Percentiles rank a stretch among this genome's conserved stretches.
phyloP scores from a whole-genome alignment of 495 filamentous ascomycete genomes.

The Aspergillus diversus region DNA sequence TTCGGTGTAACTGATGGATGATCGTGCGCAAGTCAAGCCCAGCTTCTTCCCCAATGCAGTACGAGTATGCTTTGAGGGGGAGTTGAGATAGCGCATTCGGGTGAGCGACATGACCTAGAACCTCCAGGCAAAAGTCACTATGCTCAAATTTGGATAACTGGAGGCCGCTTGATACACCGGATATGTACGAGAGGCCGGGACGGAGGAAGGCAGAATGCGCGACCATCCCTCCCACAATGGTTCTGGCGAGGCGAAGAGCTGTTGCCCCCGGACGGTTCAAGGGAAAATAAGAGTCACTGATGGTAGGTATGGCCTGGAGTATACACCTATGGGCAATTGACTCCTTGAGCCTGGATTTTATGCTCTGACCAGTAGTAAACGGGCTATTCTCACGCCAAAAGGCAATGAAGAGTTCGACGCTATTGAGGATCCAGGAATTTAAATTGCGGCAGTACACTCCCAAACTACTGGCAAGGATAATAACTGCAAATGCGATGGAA shows the following conservation, averaged over 20 bases:
- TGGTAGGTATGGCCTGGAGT: not conserved
- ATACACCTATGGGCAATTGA: not conserved
- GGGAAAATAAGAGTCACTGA: conserved; percentile 17
- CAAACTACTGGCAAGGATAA: conserved; percentile 7
- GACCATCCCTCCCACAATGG: not conserved
- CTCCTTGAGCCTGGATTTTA: not conserved
- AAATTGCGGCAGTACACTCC: conserved; percentile 3
- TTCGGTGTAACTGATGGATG: not conserved
- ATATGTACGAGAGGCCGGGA: conserved; percentile 1
- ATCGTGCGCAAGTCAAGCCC: conserved; percentile 5
- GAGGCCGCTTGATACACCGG: conserved; percentile 3
- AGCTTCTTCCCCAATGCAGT: conserved; percentile 19
- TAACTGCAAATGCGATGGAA: conserved; percentile 7
- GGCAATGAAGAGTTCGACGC: not conserved
- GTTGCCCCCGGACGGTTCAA: conserved; percentile 6
- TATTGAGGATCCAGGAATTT: not conserved
- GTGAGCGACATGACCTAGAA: not conserved
- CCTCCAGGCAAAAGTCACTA: conserved; percentile 8
- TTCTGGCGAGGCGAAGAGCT: not conserved
- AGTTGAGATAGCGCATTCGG: not conserved
- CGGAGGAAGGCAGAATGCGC: conserved; percentile 1
- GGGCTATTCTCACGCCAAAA: not conserved
- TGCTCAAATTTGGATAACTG: not conserved
- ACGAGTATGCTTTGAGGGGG: conserved; percentile 3
- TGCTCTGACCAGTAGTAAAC: not conserved